These are phyloP conservation scores for Centrapalus pauciflorus DNA, from an alignment of 129 eudicot species.

Conservation along the genomic window DNA sequence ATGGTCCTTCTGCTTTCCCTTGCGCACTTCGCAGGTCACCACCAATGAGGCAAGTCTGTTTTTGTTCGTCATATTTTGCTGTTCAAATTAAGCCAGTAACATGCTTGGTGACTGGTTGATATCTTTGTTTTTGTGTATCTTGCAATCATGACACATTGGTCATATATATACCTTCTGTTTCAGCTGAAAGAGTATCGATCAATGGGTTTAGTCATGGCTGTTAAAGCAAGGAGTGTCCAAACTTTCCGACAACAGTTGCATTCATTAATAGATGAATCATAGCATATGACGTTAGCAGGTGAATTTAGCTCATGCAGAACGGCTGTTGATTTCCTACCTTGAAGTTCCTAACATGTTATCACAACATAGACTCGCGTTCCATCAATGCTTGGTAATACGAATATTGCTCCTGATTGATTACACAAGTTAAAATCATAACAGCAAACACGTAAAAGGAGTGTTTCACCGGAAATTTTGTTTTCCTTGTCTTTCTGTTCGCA, in stretches of 20 bases:
- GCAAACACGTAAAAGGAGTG: neutral
- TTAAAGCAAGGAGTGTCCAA: constrained; percentile 17
- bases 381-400: too few species aligned
- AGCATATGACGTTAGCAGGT: neutral
- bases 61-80: constrained; percentile 1
- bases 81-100: neutral
- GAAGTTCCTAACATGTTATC: neutral
- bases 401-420: neutral
- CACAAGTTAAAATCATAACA: neutral
- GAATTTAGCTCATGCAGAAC: neutral
- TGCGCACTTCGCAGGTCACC: constrained; percentile 52
- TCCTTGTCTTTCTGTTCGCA: neutral
- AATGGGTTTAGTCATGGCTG: constrained; percentile 43
- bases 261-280: constrained; percentile 30
- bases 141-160: neutral
- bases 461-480: constrained; percentile 13
- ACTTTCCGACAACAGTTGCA: constrained; percentile 23
- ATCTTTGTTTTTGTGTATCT: too few species aligned
- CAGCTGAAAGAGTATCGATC: constrained; percentile 30
- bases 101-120: too few species aligned
- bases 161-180: neutral
- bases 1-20: constrained; percentile 71
- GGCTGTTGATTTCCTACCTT: neutral
- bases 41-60: constrained; percentile 56
- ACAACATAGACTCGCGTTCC: neutral